These are phyloP conservation scores for Aphanomyces cochlioides DNA, from an alignment of 352 stramenopile genomes.

Conservation along the genomic window DNA sequence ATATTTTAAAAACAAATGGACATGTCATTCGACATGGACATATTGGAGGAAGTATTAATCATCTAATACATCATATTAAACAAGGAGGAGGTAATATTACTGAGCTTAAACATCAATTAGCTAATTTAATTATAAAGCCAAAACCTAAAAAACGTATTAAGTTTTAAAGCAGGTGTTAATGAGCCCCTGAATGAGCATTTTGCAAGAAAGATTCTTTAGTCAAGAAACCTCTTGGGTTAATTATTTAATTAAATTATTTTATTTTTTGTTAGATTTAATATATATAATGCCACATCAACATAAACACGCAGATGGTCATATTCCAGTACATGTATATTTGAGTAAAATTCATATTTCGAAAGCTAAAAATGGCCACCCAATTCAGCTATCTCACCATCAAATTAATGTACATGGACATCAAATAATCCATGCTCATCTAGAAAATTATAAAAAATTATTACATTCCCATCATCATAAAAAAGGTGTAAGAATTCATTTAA, in stretches of 20 bases:
- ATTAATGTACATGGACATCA: not conserved
- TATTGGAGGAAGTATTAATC: constrained; percentile 5
- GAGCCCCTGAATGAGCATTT: too few relatives aligned
- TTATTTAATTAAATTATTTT: constrained; percentile 3
- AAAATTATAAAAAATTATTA: constrained; percentile 13
- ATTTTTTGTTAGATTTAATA: constrained; percentile 12
- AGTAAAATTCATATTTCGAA: not conserved
- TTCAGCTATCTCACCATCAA: not conserved
- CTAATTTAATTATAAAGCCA: not conserved
- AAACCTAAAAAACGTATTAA: constrained; percentile 10
- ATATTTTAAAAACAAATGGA: constrained; percentile 11
- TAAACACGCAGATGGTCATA: constrained; percentile 2
- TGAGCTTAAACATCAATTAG: constrained; percentile 1
- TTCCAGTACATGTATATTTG: not conserved
- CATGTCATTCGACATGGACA: not conserved
- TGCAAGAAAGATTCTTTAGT: too few relatives aligned
- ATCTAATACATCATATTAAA: constrained; percentile 11
- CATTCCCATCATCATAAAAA: not conserved
- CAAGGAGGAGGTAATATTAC: constrained; percentile 8
- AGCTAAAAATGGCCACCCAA: not conserved
- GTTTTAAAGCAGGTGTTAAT: not conserved
- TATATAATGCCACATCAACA: constrained; percentile 2
- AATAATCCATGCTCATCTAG: not conserved
- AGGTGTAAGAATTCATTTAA: not conserved
- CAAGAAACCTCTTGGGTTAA: not conserved